These are phyloP conservation scores for Aspergillus sparsus DNA, from an alignment of 495 filamentous ascomycete species.

Conservation along the genomic window DNA sequence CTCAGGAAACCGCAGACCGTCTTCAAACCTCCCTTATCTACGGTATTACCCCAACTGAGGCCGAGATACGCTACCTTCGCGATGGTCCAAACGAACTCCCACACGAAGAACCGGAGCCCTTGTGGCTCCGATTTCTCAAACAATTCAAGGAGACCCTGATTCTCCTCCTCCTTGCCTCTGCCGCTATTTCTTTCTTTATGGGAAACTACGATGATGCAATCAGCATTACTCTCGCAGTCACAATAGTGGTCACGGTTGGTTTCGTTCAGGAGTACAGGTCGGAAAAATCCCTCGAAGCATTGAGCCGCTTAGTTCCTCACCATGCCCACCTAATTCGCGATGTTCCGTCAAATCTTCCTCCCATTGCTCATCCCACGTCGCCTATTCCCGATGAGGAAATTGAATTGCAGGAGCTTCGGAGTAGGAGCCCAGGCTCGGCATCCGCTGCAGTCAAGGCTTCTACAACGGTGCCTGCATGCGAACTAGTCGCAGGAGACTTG, in stretches of 20 bases:
- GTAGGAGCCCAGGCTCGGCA: slow-evolving; percentile 38
- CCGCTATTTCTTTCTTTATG: slow-evolving; percentile 84
- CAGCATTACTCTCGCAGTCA: slow-evolving; percentile 91
- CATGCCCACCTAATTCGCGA: slow-evolving; percentile 87
- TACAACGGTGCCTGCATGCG: slow-evolving; percentile 77
- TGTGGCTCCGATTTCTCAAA: slow-evolving; percentile 92
- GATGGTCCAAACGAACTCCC: slow-evolving; percentile 94
- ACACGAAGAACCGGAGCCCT: slow-evolving; percentile 86
- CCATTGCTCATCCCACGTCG: slow-evolving; percentile 24
- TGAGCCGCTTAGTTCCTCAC: slow-evolving; percentile 91
- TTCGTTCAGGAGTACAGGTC: slow-evolving; percentile 98
- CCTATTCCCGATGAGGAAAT: slow-evolving; percentile 48
- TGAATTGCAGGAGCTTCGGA: slow-evolving; percentile 35
- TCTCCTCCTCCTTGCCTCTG: slow-evolving; percentile 86
- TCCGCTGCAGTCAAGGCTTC: slow-evolving; percentile 68
- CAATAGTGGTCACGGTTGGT: slow-evolving; percentile 93
- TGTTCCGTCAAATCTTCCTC: slow-evolving; percentile 31
- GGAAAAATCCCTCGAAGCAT: slow-evolving; percentile 93
- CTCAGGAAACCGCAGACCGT: slow-evolving; percentile 74
- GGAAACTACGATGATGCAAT: slow-evolving; percentile 95
- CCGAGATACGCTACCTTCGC: slow-evolving; percentile 70
- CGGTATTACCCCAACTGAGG: slow-evolving; percentile 79
- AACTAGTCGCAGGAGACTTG: slow-evolving; percentile 88
- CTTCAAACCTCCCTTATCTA: slow-evolving; percentile 79
- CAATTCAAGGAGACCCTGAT: slow-evolving; percentile 94